Percentiles rank a stretch among this genome's conserved stretches.
Conservation (phyloP, 2,329 filamentous ascomycete species). For the Alternaria angustiovoidea region DNA sequence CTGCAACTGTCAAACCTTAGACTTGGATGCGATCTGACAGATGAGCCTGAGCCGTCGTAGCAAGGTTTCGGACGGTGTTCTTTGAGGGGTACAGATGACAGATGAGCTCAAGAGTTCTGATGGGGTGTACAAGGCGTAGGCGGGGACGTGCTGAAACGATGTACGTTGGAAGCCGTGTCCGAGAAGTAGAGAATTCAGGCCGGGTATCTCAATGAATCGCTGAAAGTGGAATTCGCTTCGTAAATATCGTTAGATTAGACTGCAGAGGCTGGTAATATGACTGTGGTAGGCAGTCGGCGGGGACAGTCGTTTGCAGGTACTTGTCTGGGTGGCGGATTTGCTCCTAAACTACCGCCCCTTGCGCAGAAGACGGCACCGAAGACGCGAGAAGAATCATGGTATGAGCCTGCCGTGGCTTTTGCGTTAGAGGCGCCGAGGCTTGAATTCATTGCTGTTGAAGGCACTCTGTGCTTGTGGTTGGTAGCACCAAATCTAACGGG, state of each 20-base stretch:
- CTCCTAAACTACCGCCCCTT: conserved; percentile 19
- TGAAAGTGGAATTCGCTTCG: conserved; percentile 17
- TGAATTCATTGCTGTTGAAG: conserved; percentile 31
- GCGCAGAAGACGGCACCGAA: conserved; percentile 1
- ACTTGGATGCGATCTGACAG: conserved; percentile 6
- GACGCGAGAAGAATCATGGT: conserved; percentile 20
- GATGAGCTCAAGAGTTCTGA: conserved; percentile 18
- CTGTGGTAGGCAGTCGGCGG: conserved; percentile 28
- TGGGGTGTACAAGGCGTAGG: conserved; percentile 35
- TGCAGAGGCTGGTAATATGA: conserved; percentile 27
- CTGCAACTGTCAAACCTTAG: not conserved
- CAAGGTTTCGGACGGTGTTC: conserved; percentile 17
- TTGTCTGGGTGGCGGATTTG: conserved; percentile 18
- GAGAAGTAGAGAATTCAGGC: conserved; percentile 16
- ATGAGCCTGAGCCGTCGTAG: conserved; percentile 23
- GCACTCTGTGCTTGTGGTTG: conserved; percentile 43
- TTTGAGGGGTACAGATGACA: conserved; percentile 14
- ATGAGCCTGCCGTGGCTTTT: conserved; percentile 30
- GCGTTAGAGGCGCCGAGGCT: conserved; percentile 42
- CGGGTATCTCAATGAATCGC: conserved; percentile 14
- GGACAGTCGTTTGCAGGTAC: conserved; percentile 25
- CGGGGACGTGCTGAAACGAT: conserved; percentile 45
- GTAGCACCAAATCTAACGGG: conserved; percentile 31
- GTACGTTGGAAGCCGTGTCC: conserved; percentile 40
- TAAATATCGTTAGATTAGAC: conserved; percentile 23